Conservation (phyloP, 2,329 filamentous ascomycete species). For the Raffaelea albimanens region DNA sequence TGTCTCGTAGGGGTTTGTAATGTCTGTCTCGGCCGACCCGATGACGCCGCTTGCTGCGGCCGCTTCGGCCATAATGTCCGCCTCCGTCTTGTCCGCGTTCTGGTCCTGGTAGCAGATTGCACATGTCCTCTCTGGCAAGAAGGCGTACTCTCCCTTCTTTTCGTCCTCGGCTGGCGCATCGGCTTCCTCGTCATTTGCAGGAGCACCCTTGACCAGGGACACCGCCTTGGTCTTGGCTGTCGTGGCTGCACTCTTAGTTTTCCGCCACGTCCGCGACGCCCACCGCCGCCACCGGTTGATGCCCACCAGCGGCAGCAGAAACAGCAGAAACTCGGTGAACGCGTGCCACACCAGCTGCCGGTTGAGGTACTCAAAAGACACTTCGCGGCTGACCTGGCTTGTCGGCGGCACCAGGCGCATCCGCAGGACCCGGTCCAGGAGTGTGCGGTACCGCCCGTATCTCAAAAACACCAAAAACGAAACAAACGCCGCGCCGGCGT, state of each 20-base stretch:
- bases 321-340: conserved; percentile 98
- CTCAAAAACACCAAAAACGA: conserved; percentile 88
- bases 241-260: conserved; percentile 56
- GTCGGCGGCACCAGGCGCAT: conserved; percentile 80
- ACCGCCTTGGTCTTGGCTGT: not conserved
- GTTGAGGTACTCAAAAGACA: conserved; percentile 96
- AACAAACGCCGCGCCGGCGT: conserved; percentile 71
- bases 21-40: conserved; percentile 81
- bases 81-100: conserved; percentile 66
- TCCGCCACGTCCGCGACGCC: conserved; percentile 79
- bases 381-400: conserved; percentile 77
- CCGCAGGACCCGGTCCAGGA: conserved; percentile 75
- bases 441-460: conserved; percentile 82
- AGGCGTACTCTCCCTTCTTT: conserved; percentile 65
- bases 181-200: conserved; percentile 18
- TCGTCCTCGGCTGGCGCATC: conserved; percentile 37
- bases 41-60: conserved; percentile 67
- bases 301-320: conserved; percentile 91
- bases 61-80: conserved; percentile 61
- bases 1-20: conserved; percentile 92
- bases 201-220: not conserved
- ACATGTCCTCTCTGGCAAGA: conserved; percentile 87
- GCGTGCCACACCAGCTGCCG: conserved; percentile 98
- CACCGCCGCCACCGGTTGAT: conserved; percentile 88
- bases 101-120: conserved; percentile 96